Base-by-base conservation (phyloP, 257 asterid genomes). In the Solanum peruvianum region DNA sequence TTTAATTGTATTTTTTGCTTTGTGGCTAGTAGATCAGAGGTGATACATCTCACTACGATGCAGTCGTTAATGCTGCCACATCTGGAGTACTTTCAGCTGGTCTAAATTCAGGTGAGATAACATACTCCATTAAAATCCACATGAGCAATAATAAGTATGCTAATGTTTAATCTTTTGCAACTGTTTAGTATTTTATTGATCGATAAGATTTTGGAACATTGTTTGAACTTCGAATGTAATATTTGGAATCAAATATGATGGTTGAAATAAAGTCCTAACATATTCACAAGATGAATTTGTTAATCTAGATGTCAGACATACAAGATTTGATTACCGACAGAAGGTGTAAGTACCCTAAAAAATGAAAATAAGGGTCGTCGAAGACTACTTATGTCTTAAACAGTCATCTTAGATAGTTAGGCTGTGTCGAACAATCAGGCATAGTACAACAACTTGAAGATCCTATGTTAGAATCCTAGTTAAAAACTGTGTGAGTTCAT, bases 31-130 rank as follows among this genome's bases (percentile, higher is more conserved):
- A 97, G 98, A 70, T 97, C 86, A 91, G 98, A 92, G 99, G 99
- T 18, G 99, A 97, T 83, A 95, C 99, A 16, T 70, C 99, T 82
- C 99, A 97, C 90, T 97, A 97, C 84, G 99, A 97, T 95, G 97
- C 98, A n/a, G 99, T 97, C 81, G 98, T 95, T 45, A 94, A 95
- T 92, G 94, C 99, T 44, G 95, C 99, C 88, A 96, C 99, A 86
- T 97, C 99, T 56, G 99, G 99, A 72, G 98, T 97, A 73, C 93
- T 94, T 60, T 91, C 98, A 35, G 99, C 99, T 29, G 95, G 99
- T 81, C 92, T 95, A 35, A 94, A 91, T 87, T 93, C 99, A 80
- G 99, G 99, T 93, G 70, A 10, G 71, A 44, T 4, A 27, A 15
- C 82, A 16, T 69, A 25, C 33, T 81, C 70, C 69, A 49, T 49